Conservation (phyloP, 179 eudicot genomes). For the Silene vulgaris region DNA sequence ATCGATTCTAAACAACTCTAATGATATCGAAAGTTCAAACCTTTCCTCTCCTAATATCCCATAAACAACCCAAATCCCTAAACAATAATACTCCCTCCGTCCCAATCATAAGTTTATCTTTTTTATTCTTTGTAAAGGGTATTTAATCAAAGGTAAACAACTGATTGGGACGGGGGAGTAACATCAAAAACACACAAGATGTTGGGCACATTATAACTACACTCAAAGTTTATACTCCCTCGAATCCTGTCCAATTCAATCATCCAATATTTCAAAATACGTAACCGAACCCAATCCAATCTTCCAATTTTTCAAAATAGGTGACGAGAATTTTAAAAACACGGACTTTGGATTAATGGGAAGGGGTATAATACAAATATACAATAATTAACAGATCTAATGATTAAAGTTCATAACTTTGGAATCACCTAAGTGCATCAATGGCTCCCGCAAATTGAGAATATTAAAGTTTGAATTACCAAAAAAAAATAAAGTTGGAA, state of each 20-base stretch:
- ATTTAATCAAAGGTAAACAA: not conserved
- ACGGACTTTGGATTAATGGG: not conserved
- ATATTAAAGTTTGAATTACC: not conserved
- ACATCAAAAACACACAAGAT: not conserved
- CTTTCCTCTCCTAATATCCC: not conserved
- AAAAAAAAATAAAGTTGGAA: not conserved
- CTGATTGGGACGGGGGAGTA: too few relatives aligned
- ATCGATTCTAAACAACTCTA: not conserved
- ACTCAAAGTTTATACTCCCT: not conserved
- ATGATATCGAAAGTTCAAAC: not conserved
- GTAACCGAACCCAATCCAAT: not conserved
- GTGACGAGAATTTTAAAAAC: not conserved
- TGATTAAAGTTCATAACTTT: not conserved
- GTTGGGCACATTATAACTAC: not conserved
- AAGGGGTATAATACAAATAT: not conserved
- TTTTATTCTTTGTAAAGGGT: too few relatives aligned
- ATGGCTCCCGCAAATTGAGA: not conserved
- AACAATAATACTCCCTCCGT: too few relatives aligned
- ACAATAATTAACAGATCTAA: slow-evolving; percentile 14
- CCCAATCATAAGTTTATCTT: too few relatives aligned
- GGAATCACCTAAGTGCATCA: not conserved
- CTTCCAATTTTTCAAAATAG: not conserved
- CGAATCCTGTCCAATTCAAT: not conserved
- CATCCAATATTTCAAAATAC: not conserved
- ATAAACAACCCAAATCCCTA: not conserved